Evolutionary conservation across 768 basidiomycete genomes (phyloP).

Genomic region (Royoungia palumana): DNA sequence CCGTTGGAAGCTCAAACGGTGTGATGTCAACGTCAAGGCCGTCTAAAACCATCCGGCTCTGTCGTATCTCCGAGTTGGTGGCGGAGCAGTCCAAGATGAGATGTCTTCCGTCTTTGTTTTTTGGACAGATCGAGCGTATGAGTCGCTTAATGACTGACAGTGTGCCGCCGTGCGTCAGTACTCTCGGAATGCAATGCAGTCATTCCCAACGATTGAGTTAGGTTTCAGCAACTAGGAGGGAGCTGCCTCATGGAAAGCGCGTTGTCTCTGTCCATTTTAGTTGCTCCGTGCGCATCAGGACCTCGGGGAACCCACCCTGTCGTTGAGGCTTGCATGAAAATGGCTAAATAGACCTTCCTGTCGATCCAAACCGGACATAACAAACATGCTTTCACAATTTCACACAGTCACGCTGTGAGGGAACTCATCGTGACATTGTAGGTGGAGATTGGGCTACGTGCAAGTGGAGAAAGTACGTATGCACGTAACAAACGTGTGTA

Average conservation of each 20-base stretch:
- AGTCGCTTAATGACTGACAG: no score
- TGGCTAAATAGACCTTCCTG: slow-evolving; percentile 15
- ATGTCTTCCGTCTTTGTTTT: no score
- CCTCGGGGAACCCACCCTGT: slow-evolving; percentile 27
- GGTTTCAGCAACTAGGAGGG: slow-evolving; percentile 7
- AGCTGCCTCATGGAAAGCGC: slow-evolving; percentile 25
- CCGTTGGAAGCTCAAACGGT: no score
- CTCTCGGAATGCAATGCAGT: slow-evolving; percentile 1
- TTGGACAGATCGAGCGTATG: no score
- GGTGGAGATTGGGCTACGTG: slow-evolving; percentile 12
- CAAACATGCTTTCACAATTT: slow-evolving; percentile 9
- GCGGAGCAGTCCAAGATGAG: no score
- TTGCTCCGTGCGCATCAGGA: slow-evolving; percentile 15
- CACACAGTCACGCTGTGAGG: slow-evolving; percentile 1
- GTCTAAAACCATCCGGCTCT: no score
- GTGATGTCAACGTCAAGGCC: no score
- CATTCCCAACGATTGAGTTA: slow-evolving; percentile 14
- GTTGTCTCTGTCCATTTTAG: slow-evolving; percentile 16
- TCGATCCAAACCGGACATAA: slow-evolving; percentile 14
- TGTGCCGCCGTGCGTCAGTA: no score
- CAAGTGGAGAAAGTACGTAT: slow-evolving; percentile 8
- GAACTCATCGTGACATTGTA: slow-evolving; percentile 16
- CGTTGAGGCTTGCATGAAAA: background rate
- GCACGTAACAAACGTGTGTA: slow-evolving; percentile 13
- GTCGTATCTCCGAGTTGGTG: no score